Evolutionary conservation across 495 filamentous ascomycete species (phyloP).

Genomic region (Corynascus novoguineensis): DNA sequence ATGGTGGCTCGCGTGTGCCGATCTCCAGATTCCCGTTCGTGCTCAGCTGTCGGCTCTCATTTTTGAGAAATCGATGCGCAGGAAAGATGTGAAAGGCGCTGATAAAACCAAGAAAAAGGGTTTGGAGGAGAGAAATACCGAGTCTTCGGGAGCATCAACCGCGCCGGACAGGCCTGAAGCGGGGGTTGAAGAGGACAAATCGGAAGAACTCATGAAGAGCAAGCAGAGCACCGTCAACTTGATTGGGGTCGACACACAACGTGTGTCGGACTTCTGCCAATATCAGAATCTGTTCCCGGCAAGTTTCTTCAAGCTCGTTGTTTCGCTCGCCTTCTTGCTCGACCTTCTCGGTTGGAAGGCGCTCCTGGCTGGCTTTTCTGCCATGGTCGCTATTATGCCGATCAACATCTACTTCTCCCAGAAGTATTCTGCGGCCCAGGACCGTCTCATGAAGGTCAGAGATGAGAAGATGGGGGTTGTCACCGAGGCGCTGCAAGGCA

Average conservation of each 20-base stretch:
- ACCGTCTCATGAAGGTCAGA: conserved; percentile 69
- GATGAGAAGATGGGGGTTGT: conserved; percentile 74
- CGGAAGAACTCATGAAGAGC: conserved; percentile 48
- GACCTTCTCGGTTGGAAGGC: conserved; percentile 69
- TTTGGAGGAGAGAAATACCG: conserved; percentile 16
- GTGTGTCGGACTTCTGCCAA: conserved; percentile 64
- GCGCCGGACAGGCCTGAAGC: conserved; percentile 19
- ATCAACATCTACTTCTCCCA: conserved; percentile 66
- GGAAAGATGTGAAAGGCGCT: conserved; percentile 64
- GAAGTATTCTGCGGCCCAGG: conserved; percentile 59
- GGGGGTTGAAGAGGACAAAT: conserved; percentile 42
- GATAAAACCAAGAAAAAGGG: conserved; percentile 29
- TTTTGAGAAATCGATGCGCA: conserved; percentile 71
- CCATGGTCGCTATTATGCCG: conserved; percentile 59
- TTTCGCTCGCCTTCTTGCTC: conserved; percentile 60
- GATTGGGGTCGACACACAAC: conserved; percentile 68
- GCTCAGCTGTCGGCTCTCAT: conserved; percentile 66
- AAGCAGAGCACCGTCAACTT: conserved; percentile 77
- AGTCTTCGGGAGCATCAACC: conserved; percentile 15
- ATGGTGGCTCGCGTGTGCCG: conserved; percentile 61
- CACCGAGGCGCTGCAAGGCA: conserved; percentile 75
- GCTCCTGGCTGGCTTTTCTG: conserved; percentile 60
- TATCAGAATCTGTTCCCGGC: conserved; percentile 62
- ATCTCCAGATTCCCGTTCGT: conserved; percentile 59
- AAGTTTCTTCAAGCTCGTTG: conserved; percentile 54